Percentiles rank a stretch among this genome's conserved stretches.
Evolutionary conservation across 2,329 filamentous ascomycete species (phyloP).

Genomic region (Fusarium miscanthi): DNA sequence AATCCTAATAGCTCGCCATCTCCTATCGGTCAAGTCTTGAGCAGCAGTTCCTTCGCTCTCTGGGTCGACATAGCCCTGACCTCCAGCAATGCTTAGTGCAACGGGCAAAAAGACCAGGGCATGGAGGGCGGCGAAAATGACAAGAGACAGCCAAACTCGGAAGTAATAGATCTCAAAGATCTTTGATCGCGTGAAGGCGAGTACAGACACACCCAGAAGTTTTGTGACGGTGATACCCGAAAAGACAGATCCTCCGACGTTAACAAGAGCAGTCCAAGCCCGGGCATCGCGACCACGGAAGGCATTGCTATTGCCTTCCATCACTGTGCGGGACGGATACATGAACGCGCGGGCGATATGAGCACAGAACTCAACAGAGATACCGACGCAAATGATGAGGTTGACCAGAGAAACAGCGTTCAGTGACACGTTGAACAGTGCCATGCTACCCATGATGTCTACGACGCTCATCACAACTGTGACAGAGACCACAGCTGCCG

Average conservation of each 20-base stretch:
- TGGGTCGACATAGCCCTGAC: conserved; percentile 87
- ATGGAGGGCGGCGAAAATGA: conserved; percentile 88
- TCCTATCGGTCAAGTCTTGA: conserved; percentile 83
- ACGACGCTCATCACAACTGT: conserved; percentile 94
- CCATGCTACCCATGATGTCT: conserved; percentile 96
- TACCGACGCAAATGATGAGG: conserved; percentile 95
- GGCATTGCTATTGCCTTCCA: conserved; percentile 79
- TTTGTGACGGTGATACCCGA: conserved; percentile 97
- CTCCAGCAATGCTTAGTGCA: conserved; percentile 84
- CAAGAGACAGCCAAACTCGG: conserved; percentile 92
- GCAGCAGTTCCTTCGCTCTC: conserved; percentile 90
- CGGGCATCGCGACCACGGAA: conserved; percentile 86
- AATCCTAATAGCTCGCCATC: conserved; percentile 80
- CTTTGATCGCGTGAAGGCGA: conserved; percentile 96
- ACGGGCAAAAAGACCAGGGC: conserved; percentile 93
- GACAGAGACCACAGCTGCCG: conserved; percentile 82
- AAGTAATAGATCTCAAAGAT: conserved; percentile 99
- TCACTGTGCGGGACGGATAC: conserved; percentile 84
- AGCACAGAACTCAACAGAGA: conserved; percentile 96
- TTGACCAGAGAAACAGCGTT: conserved; percentile 98
- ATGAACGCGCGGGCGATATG: conserved; percentile 96
- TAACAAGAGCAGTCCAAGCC: conserved; percentile 92
- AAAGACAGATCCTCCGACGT: conserved; percentile 94
- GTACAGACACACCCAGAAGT: conserved; percentile 87
- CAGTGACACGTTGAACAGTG: conserved; percentile 84